phyloP scores from a whole-genome alignment of 495 filamentous ascomycete species.

The Penicillium diatomitis region DNA sequence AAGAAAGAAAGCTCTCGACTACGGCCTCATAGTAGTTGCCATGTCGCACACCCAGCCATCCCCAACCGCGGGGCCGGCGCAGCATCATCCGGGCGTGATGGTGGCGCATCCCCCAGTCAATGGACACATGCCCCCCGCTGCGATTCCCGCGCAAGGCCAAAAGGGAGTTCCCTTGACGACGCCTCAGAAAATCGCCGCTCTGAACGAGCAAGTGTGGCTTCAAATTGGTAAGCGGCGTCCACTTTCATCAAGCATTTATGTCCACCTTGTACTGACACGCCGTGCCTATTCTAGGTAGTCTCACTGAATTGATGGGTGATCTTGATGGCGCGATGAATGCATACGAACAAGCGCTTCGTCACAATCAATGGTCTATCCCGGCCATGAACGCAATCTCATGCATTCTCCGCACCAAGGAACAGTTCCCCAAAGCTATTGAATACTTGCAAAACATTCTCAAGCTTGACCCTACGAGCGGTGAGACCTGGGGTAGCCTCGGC shows the following conservation, averaged over 20 bases:
- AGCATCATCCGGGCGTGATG: constrained; percentile 34
- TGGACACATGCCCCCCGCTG: constrained; percentile 33
- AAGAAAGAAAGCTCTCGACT: background rate
- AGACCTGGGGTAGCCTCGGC: constrained; percentile 93
- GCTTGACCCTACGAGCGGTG: constrained; percentile 78
- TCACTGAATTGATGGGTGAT: constrained; percentile 83
- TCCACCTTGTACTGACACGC: constrained; percentile 3
- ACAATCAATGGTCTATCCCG: constrained; percentile 81
- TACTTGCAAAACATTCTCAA: constrained; percentile 88
- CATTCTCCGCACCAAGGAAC: constrained; percentile 83
- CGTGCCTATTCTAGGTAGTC: constrained; percentile 52
- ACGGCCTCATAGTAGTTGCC: constrained; percentile 1
- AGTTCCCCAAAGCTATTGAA: constrained; percentile 89
- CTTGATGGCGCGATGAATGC: constrained; percentile 77
- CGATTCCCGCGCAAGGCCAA: constrained; percentile 43
- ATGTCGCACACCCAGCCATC: constrained; percentile 47
- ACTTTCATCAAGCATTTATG: background rate
- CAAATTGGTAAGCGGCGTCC: constrained; percentile 64
- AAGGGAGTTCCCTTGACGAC: constrained; percentile 42
- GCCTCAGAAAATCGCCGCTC: constrained; percentile 49
- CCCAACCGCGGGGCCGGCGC: constrained; percentile 40
- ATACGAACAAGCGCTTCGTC: constrained; percentile 79
- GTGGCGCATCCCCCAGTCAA: constrained; percentile 43
- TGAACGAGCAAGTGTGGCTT: constrained; percentile 89
- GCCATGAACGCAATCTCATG: constrained; percentile 93